Percentiles rank a stretch among this genome's conserved stretches.
phyloP scores from a whole-genome alignment of 768 basidiomycete genomes.

The Jaapia argillacea region DNA sequence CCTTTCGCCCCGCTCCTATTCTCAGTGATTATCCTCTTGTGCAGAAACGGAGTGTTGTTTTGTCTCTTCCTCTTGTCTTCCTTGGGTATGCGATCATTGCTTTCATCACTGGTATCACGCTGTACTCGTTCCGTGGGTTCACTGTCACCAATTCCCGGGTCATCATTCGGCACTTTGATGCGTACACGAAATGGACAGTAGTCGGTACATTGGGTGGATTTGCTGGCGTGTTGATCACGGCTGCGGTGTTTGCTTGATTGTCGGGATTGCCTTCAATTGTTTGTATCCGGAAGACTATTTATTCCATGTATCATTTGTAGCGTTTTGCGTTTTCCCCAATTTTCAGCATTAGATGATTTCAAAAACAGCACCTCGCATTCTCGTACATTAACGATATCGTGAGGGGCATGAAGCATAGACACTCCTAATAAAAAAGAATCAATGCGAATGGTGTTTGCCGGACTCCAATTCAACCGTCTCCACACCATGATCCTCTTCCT shows the following conservation, averaged over 20 bases:
- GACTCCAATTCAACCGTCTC: slow-evolving; percentile 3
- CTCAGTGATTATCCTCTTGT: slow-evolving; percentile 4
- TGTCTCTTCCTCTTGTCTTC: slow-evolving; percentile 68
- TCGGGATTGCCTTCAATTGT: too few species aligned
- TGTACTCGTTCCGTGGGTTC: slow-evolving; percentile 55
- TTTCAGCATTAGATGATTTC: too few species aligned
- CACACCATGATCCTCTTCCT: not conserved
- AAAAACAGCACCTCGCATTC: too few species aligned
- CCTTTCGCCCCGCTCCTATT: not conserved
- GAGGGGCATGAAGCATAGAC: too few species aligned
- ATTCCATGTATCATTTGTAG: too few species aligned
- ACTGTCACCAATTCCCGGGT: slow-evolving; percentile 21
- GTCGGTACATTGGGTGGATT: slow-evolving; percentile 56
- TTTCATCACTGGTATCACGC: slow-evolving; percentile 52
- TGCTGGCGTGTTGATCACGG: slow-evolving; percentile 48
- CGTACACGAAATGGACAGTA: slow-evolving; percentile 53
- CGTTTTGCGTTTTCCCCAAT: too few species aligned
- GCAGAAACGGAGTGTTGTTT: slow-evolving; percentile 50
- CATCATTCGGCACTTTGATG: slow-evolving; percentile 37
- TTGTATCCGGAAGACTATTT: too few species aligned
- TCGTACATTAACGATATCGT: too few species aligned
- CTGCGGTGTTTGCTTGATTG: slow-evolving; percentile 21
- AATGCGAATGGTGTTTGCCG: too few species aligned
- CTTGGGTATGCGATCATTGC: slow-evolving; percentile 61
- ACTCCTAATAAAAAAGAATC: too few species aligned